Conservation (phyloP, 257 asterid species). For the Scutellaria barbata region DNA sequence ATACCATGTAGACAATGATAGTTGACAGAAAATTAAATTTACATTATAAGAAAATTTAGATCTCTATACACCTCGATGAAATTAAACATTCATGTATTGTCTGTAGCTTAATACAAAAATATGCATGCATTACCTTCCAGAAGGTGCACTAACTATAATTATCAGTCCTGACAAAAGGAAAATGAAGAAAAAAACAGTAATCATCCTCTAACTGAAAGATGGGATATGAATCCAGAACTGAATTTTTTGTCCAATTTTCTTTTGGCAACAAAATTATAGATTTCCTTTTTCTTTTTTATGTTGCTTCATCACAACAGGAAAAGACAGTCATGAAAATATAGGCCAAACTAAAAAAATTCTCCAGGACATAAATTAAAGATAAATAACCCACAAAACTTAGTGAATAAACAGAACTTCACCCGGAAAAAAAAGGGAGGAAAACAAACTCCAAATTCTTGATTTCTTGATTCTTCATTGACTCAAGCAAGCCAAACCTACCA, state of each 20-base stretch:
- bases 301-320: neutral
- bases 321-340: too few relatives aligned
- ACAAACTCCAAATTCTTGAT: too few relatives aligned
- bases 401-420: too few relatives aligned
- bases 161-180: constrained; percentile 7
- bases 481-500: too few relatives aligned
- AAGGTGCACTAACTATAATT: neutral
- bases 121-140: constrained; percentile 18
- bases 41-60: neutral
- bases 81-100: constrained; percentile 1
- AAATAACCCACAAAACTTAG: too few relatives aligned
- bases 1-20: neutral
- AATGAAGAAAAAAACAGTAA: neutral
- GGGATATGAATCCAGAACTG: neutral
- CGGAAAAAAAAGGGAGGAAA: too few relatives aligned
- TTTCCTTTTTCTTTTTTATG: too few relatives aligned
- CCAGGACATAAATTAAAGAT: too few relatives aligned
- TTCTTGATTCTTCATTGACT: too few relatives aligned
- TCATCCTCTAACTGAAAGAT: neutral
- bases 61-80: neutral
- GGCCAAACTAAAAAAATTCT: too few relatives aligned
- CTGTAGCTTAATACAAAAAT: neutral
- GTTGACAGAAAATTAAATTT: neutral
- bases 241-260: neutral
- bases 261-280: neutral